phyloP scores from a whole-genome alignment of 2,329 filamentous ascomycete genomes.

The Arthroderma uncinatum region DNA sequence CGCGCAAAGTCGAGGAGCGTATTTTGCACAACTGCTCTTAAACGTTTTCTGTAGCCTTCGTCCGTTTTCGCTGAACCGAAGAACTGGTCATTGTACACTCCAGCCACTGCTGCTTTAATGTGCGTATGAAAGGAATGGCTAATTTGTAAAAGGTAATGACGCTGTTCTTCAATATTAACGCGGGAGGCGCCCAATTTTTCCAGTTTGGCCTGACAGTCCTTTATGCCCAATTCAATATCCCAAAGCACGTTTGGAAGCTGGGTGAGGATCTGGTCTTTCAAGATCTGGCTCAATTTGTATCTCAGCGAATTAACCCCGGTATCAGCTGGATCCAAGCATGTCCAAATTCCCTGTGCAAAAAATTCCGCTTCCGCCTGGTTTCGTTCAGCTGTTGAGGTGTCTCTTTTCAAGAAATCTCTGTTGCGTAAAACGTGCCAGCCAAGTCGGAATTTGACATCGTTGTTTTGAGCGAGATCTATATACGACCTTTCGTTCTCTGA shows the following conservation, averaged over 20 bases:
- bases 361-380: background rate
- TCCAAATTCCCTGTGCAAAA: background rate
- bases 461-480: slow-evolving; percentile 20
- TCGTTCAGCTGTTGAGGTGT: background rate
- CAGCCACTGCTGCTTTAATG: slow-evolving; percentile 1
- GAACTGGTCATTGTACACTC: background rate
- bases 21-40: background rate
- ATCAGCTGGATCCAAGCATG: background rate
- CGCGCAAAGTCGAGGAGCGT: slow-evolving; percentile 1
- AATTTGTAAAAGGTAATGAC: slow-evolving; percentile 35
- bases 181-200: slow-evolving; percentile 35
- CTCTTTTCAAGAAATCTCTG: background rate
- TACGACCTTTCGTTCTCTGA: slow-evolving; percentile 20
- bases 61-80: background rate
- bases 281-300: slow-evolving; percentile 19
- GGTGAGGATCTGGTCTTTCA: slow-evolving; percentile 20
- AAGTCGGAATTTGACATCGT: slow-evolving; percentile 18
- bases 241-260: slow-evolving; percentile 19
- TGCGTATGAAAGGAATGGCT: background rate
- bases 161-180: slow-evolving; percentile 35
- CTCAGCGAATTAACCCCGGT: slow-evolving; percentile 18
- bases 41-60: background rate
- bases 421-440: slow-evolving; percentile 22
- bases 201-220: slow-evolving; percentile 30
- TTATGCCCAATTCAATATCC: slow-evolving; percentile 22